Evolutionary conservation across 441 rosid species (phyloP).

Genomic region (Daphne laureola): DNA sequence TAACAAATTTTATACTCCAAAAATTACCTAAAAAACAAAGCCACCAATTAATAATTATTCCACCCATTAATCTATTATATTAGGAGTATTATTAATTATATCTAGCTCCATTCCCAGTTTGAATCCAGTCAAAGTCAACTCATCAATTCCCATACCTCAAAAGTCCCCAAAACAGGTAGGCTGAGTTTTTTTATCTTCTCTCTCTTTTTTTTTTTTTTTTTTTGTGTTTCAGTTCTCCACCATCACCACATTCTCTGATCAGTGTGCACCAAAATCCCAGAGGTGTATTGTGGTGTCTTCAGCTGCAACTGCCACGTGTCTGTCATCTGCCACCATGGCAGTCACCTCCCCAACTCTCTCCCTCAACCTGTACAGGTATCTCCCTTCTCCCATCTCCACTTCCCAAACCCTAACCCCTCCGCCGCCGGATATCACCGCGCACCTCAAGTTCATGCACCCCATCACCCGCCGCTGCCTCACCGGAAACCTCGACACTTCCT

Average conservation of each 20-base stretch:
- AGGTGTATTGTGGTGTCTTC: conserved; percentile 43
- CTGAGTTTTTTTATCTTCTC: no score
- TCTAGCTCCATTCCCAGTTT: no score
- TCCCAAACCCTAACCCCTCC: conserved; percentile 64
- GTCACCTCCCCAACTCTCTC: conserved; percentile 51
- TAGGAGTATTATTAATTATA: no score
- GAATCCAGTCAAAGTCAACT: no score
- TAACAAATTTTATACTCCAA: no score
- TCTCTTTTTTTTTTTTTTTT: no score
- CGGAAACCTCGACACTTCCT: conserved; percentile 42
- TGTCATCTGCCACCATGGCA: conserved; percentile 54
- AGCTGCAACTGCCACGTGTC: conserved; percentile 67
- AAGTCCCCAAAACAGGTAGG: conserved; percentile 14
- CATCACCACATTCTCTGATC: not conserved
- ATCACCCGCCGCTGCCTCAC: conserved; percentile 24
- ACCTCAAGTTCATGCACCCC: conserved; percentile 67
- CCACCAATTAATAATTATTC: no score
- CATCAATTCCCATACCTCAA: not conserved
- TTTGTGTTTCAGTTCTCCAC: no score
- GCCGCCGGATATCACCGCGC: conserved; percentile 56
- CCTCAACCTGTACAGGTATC: conserved; percentile 31
- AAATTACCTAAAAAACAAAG: no score
- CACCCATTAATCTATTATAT: no score
- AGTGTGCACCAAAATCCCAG: conserved; percentile 87
- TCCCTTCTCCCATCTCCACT: conserved; percentile 39